These are phyloP conservation scores for sunflower (Helianthus annuus) DNA, from an alignment of 129 eudicot species.

Conservation along the genomic window HanXRQr2.0-SUNRISE NC_035437.2:69390614-69391113, in stretches of 20 bases:
- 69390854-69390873: too few relatives aligned
- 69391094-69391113: slow-evolving; percentile 62
- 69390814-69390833: background rate
- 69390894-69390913: background rate
- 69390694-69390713: slow-evolving; percentile 58
- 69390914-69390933: background rate
- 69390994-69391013: background rate
- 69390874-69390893: background rate
- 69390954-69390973: background rate
- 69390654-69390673: slow-evolving; percentile 44
- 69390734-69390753: slow-evolving; percentile 70
- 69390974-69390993: background rate
- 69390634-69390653: slow-evolving; percentile 40
- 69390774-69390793: slow-evolving; percentile 54
- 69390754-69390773: slow-evolving; percentile 46
- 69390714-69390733: slow-evolving; percentile 55
- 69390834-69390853: too few relatives aligned
- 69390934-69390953: background rate
- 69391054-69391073: slow-evolving; percentile 66
- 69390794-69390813: slow-evolving; percentile 32
- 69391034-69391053: background rate
- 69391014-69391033: background rate
- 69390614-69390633: slow-evolving; percentile 7
- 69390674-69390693: slow-evolving; percentile 57
- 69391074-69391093: slow-evolving; percentile 59